Conservation (phyloP, 768 basidiomycete genomes). For the Termitomyces sp. region DNA sequence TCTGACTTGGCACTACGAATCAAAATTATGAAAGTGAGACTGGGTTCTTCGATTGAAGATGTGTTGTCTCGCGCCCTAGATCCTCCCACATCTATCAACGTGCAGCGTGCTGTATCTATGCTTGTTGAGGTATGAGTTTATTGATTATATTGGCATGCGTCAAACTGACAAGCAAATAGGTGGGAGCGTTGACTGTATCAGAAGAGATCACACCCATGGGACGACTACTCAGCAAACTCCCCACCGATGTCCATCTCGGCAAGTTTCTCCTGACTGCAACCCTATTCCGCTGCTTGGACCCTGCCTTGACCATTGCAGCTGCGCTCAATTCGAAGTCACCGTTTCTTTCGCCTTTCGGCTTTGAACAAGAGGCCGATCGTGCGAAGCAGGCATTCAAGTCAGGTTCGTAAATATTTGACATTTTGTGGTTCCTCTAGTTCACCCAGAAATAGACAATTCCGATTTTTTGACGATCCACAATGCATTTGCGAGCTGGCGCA, state of each 20-base stretch:
- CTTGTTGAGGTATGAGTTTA: conserved; percentile 70
- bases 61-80: conserved; percentile 85
- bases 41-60: conserved; percentile 85
- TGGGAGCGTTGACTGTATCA: conserved; percentile 74
- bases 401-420: conserved; percentile 38
- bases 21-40: conserved; percentile 88
- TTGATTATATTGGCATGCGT: background rate
- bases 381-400: conserved; percentile 77
- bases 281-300: conserved; percentile 86
- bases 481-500: conserved; percentile 84
- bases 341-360: conserved; percentile 84
- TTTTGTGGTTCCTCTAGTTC: background rate
- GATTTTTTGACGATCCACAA: conserved; percentile 94
- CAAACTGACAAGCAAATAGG: conserved; percentile 33
- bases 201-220: conserved; percentile 98
- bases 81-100: conserved; percentile 79
- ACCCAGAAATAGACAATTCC: conserved; percentile 63
- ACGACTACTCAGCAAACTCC: conserved; percentile 81
- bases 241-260: conserved; percentile 93
- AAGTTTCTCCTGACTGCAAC: conserved; percentile 87
- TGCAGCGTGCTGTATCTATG: conserved; percentile 84
- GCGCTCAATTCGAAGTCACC: conserved; percentile 91
- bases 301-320: conserved; percentile 95
- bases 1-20: conserved; percentile 89
- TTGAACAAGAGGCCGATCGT: conserved; percentile 80